A percentile compares a stretch with the other conserved stretches of the same genome.
These are phyloP conservation scores for Drosera capensis DNA, from an alignment of 148 eudicot genomes.

Conservation along the genomic window DNA sequence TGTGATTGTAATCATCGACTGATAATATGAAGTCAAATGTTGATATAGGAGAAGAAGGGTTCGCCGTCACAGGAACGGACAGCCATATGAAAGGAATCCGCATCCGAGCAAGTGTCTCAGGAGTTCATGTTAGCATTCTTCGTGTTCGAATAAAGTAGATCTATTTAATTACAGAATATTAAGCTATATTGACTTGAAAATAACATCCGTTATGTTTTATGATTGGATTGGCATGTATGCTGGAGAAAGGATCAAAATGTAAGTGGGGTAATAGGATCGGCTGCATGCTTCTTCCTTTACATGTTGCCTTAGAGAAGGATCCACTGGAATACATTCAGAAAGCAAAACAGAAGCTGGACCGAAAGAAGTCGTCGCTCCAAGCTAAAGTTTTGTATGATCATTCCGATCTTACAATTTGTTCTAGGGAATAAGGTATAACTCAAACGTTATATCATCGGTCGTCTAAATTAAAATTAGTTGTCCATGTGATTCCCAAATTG, in stretches of 20 bases:
- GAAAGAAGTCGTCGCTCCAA: conserved; percentile 53
- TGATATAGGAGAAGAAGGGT: conserved; percentile 1
- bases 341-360: conserved; percentile 41
- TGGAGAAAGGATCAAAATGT: conserved; percentile 28
- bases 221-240: conserved; percentile 20
- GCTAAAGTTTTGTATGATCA: conserved; percentile 16
- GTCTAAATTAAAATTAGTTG: conserved; percentile 22
- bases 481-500: too few species aligned
- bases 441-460: background rate
- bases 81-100: conserved; percentile 27
- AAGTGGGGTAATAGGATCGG: conserved; percentile 54
- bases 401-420: conserved; percentile 11
- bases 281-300: conserved; percentile 37
- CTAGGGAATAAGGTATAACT: conserved; percentile 22
- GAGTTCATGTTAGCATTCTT: conserved; percentile 29
- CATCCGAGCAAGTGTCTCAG: conserved; percentile 32
- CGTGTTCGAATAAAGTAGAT: background rate
- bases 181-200: background rate
- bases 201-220: too few species aligned
- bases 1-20: too few species aligned
- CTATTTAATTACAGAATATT: background rate
- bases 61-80: conserved; percentile 6
- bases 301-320: conserved; percentile 29
- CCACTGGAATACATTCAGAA: conserved; percentile 36
- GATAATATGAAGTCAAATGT: background rate